Evolutionary conservation across 2,329 filamentous ascomycete genomes (phyloP), one percentile per base, ranked within the genome.

Genomic region (Pestalotiopsis sp.): DNA sequence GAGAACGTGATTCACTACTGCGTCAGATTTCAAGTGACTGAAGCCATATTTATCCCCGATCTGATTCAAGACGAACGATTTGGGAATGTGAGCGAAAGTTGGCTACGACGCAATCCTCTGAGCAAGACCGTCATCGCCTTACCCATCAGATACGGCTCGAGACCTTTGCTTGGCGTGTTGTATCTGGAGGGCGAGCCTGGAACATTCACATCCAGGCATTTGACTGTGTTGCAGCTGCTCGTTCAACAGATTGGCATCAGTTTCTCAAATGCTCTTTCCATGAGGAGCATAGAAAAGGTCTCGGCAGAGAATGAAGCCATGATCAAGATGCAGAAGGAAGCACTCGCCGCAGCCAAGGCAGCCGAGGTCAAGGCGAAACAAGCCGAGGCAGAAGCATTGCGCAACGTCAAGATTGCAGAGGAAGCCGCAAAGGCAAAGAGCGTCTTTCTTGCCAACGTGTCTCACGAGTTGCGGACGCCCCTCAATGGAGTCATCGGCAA

Each of bases 401-500:
- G 91, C 70, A 94, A 94, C 77, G 92, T 95, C 77, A 91, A 93
- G 79, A 86, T 95, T 52, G 94, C 94, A 17, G 92, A 95, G 77
- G 93, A 95, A 78, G 93, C 93, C 12, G 92, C 92, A 25, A 94
- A 92, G 79, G 93, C 92, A 52, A 95, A 95, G 78, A 92, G 90
- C 2, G 93, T 95, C 68, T 95, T 95, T 80, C 82, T 93, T 59
- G 91, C 91, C 56, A 93, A 93, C 71, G 93, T 95, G 72, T 94
- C 91, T 2, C 93, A 95, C 79, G 93, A 95, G 80, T 82, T 95
- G 69, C 89, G 92, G 61, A 95, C 92, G 1, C 94, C 94, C 0
- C 90, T 97, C 64, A 95, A 95, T 69, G 94, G 94, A 38, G 93
- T 97, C 9, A 95, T 97, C 74, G 94, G 94, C 61, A 97, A 97